Evolutionary conservation across 768 basidiomycete genomes (phyloP), one percentile per base, ranked within the genome.

Genomic region (Albatrellus ellisii): DNA sequence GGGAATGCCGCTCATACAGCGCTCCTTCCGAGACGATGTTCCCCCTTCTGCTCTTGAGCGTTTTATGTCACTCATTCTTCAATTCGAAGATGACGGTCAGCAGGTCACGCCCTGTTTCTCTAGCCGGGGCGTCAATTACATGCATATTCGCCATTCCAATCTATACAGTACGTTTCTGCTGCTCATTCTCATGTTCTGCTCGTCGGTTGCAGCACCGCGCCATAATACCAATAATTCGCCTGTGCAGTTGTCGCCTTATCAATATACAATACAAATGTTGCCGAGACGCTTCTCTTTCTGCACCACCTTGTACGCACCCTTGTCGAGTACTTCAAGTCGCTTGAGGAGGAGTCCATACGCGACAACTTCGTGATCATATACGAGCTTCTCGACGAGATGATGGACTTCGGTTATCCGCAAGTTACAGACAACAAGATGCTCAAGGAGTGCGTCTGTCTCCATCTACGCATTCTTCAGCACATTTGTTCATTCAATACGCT

Each of bases 281-380:
- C 90, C 18, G 94, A 98, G 62, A 82, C 89, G 53, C 89, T 98
- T 63, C 74, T 95, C 48, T 98, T 97, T 68, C 72, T 99, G 14
- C 94, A 98, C 61, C 79, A 91, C 33, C 71, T 99, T 43, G 81
- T 80, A 0, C 76, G 89, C 58, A 91, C 97, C 6, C 70, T 99
- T 44, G 73, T 92, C 39, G 94, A 98, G 57, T 99, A 99, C 70
- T 99, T 99, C 71, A 99, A 97, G 60, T 94, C 97, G 59, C 79
- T 98, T 28, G 94, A 99, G 59, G 94, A 98, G 56, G 94, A 99
- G 66, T 91, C 88, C 37, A 98, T 99, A 56, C 72, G 94, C 7
- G 94, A 99, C 62, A 99, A 99, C 57, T 99, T 99, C 56, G 94
- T 99, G 29, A 94, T 99, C 58, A 95, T 99, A 40, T 99, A 95